These are phyloP conservation scores for Chloranthus sessilifolius DNA, from an alignment of 164 flowering plant genomes.

Conservation along the genomic window DNA sequence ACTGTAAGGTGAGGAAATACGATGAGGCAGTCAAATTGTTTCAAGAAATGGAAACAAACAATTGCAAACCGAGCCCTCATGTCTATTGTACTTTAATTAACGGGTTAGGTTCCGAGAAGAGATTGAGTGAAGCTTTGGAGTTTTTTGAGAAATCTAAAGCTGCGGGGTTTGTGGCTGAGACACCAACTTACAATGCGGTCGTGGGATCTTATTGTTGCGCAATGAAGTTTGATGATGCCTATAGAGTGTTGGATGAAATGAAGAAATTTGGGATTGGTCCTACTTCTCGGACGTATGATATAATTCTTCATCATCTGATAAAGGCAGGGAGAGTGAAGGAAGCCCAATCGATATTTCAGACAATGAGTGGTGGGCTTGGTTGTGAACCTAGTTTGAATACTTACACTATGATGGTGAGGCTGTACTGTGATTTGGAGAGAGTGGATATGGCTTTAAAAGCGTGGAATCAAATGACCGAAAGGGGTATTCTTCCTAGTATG, in stretches of 20 bases:
- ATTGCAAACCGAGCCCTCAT: conserved; percentile 18
- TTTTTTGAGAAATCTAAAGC: conserved; percentile 49
- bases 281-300: conserved; percentile 66
- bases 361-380: conserved; percentile 40
- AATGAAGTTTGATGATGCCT: conserved; percentile 45
- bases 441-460: conserved; percentile 54
- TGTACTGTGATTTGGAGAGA: conserved; percentile 59
- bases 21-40: conserved; percentile 20
- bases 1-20: conserved; percentile 12
- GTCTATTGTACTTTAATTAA: conserved; percentile 58
- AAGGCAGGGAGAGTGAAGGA: conserved; percentile 40
- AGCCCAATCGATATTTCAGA: conserved; percentile 53
- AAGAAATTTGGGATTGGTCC: conserved; percentile 52
- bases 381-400: conserved; percentile 65
- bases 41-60: conserved; percentile 18
- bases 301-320: conserved; percentile 67
- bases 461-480: conserved; percentile 70
- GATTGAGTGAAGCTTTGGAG: conserved; percentile 57
- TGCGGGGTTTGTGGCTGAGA: conserved; percentile 45
- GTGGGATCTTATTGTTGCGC: conserved; percentile 77
- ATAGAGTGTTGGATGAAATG: conserved; percentile 64
- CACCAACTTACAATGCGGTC: conserved; percentile 76
- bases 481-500: conserved; percentile 77
- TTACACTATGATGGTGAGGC: conserved; percentile 58
- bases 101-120: conserved; percentile 61